Base-by-base conservation (phyloP, 2,329 filamentous ascomycete species). In the Fusarium burgessii region DNA sequence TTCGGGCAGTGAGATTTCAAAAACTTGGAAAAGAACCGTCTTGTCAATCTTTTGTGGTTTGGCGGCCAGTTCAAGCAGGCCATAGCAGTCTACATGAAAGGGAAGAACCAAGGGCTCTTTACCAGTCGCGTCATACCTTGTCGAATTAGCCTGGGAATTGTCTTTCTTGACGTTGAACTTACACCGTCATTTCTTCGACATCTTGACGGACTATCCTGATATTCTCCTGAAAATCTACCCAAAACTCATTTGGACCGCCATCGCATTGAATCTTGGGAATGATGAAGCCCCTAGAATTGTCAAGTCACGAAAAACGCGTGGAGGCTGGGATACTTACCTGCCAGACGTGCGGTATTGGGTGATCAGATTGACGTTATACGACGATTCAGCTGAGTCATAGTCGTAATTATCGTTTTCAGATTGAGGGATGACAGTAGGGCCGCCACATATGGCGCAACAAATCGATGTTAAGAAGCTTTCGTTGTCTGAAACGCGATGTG, bases 111-210 rank as follows among this genome's bases (percentile, higher is more conserved):
- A n/a, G n/a, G n/a, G n/a, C n/a, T n/a, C n/a, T n/a, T n/a, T n/a
- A n/a, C n/a, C n/a, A 29, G 3, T 33, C 10, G 12, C 3, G 17
- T 50, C 12, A 18, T 50, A 50, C 10, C 32, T 50, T 25, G 11
- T 5, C 9, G 11, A 5, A 10, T 50, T 3, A 50, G 47, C 17
- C 13, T 3, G 1, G 2, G 13, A 5, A 18, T 13, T 2, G 6
- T 5, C 18, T n/a, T 13, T 20, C 18, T 5, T n/a, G 23, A 2
- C 4, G 17, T 7, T 14, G 3, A 33, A 35, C n/a, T 35, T 36
- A 36, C 32, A 50, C 47, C 7, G 11, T 35, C 11, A 50, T 33
- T 8, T 8, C 10, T 8, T 10, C 17, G 4, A 35, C 12, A 10
- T 50, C 32, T 35, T 50, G 12, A 7, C 15, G 32, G 10, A 36